These are phyloP conservation scores for Crucibulum laeve DNA, from an alignment of 768 basidiomycete genomes.

Conservation along the genomic window DNA sequence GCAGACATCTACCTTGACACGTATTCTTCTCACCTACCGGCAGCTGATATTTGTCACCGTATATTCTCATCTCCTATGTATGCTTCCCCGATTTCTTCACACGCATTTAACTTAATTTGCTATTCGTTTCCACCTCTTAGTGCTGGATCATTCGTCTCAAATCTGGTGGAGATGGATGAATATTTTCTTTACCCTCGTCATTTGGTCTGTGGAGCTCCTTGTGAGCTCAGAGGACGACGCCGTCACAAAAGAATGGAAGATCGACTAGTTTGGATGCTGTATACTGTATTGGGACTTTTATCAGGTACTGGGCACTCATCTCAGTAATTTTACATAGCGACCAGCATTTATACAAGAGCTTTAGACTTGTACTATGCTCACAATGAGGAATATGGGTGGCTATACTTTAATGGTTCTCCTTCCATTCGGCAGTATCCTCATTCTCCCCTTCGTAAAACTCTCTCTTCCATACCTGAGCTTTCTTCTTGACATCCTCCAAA, in stretches of 20 bases:
- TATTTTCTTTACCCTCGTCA: constrained; percentile 78
- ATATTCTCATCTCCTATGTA: constrained; percentile 82
- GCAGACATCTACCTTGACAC: constrained; percentile 74
- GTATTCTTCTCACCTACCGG: constrained; percentile 73
- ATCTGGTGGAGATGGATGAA: constrained; percentile 94
- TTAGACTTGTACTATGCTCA: too few relatives aligned
- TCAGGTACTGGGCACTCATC: too few relatives aligned
- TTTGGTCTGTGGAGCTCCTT: constrained; percentile 80
- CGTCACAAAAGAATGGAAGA: constrained; percentile 69
- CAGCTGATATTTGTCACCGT: constrained; percentile 84
- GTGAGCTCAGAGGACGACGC: constrained; percentile 75
- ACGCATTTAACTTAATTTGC: constrained; percentile 1
- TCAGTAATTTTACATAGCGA: too few relatives aligned
- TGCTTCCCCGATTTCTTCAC: constrained; percentile 24
- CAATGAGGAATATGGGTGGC: neutral
- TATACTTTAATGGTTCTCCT: constrained; percentile 43
- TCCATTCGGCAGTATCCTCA: constrained; percentile 66
- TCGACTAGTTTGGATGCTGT: constrained; percentile 41
- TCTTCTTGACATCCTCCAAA: constrained; percentile 81
- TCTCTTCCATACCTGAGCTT: constrained; percentile 88
- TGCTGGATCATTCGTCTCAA: constrained; percentile 85
- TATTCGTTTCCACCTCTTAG: constrained; percentile 29
- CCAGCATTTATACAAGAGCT: too few relatives aligned
- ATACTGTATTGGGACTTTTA: neutral
- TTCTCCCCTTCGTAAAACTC: constrained; percentile 77